Percentiles rank a stretch among this genome's conserved stretches.
Evolutionary conservation across 345 rosid genomes (phyloP).

Genomic region (Rhizophora apiculata): DNA sequence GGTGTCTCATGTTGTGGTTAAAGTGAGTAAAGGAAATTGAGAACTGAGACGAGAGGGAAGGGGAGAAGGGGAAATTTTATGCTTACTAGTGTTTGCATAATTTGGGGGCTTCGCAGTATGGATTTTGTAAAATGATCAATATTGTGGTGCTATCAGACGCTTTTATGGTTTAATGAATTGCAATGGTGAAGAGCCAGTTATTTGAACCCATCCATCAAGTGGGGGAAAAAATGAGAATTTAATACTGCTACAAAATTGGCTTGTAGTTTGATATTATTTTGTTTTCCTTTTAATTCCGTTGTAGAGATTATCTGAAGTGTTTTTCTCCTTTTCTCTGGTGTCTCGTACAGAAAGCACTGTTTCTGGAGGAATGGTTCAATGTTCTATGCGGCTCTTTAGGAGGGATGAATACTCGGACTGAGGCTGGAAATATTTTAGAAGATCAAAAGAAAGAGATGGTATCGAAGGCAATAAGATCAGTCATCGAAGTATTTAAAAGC

Average conservation of each 20-base stretch:
- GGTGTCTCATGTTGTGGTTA: neutral
- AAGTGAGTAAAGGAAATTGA: neutral
- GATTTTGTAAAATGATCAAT: no score
- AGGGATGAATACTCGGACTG: constrained; percentile 33
- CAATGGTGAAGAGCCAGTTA: no score
- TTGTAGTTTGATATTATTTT: neutral
- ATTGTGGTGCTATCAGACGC: no score
- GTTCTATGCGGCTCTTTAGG: constrained; percentile 48
- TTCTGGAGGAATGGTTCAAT: constrained; percentile 90
- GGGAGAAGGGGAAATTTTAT: neutral
- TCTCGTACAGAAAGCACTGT: constrained; percentile 55
- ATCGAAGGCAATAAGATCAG: constrained; percentile 55
- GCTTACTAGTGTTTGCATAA: no score
- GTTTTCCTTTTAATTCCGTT: neutral
- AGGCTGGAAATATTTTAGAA: constrained; percentile 29
- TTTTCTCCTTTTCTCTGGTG: constrained; percentile 12
- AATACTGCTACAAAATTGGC: neutral
- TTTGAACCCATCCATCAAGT: no score
- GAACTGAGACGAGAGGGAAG: neutral
- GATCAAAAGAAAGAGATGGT: constrained; percentile 72
- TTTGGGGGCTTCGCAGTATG: no score
- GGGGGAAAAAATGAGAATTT: no score
- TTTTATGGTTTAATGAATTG: no score
- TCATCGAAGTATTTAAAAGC: constrained; percentile 43
- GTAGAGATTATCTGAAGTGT: neutral